Conservation (phyloP, 768 basidiomycete genomes). For the Myochromella boudieri region DNA sequence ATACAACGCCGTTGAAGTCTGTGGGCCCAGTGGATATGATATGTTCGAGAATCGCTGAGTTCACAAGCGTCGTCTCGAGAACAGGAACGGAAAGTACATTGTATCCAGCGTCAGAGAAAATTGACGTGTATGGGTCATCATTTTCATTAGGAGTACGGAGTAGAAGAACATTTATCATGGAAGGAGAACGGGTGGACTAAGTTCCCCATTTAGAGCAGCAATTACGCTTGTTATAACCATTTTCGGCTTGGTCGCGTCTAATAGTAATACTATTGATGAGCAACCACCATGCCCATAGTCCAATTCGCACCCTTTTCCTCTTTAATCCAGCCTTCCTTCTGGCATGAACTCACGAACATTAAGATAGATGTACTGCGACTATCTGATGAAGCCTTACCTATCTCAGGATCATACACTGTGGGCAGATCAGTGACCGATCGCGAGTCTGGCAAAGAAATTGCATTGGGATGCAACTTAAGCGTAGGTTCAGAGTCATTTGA, state of each 20-base stretch:
- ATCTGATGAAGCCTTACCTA: slow-evolving; percentile 64
- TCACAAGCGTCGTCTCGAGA: slow-evolving; percentile 62
- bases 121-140: slow-evolving; percentile 60
- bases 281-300: slow-evolving; percentile 54
- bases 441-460: slow-evolving; percentile 71
- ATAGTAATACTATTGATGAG: background rate
- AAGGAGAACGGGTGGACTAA: no score
- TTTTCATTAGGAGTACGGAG: slow-evolving; percentile 40
- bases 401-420: slow-evolving; percentile 67
- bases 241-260: no score
- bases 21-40: slow-evolving; percentile 40
- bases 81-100: slow-evolving; percentile 62
- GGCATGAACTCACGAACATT: slow-evolving; percentile 84
- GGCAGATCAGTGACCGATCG: slow-evolving; percentile 76
- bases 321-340: slow-evolving; percentile 86
- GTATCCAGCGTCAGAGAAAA: slow-evolving; percentile 50
- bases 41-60: slow-evolving; percentile 43
- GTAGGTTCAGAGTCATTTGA: slow-evolving; percentile 69
- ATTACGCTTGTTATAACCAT: no score
- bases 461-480: slow-evolving; percentile 65
- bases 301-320: slow-evolving; percentile 91
- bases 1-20: slow-evolving; percentile 56
- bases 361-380: slow-evolving; percentile 92
- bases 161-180: slow-evolving; percentile 41
- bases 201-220: no score